A percentile compares a stretch with the other conserved stretches of the same genome.
These are phyloP conservation scores for Pisolithus microcarpus DNA, from an alignment of 768 basidiomycete genomes.

Conservation along the genomic window DNA sequence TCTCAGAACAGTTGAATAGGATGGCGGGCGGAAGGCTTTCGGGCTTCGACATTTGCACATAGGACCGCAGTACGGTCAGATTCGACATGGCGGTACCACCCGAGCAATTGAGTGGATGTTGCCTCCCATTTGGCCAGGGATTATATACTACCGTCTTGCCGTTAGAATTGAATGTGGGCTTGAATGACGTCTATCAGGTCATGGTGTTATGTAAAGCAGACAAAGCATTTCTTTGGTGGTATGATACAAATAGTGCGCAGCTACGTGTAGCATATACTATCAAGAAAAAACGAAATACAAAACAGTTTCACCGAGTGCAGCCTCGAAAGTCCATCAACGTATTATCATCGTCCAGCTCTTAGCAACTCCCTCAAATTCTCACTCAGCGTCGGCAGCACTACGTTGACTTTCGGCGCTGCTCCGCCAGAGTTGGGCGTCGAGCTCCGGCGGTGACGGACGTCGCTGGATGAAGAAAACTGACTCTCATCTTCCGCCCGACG, in stretches of 20 bases:
- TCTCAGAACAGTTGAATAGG: conserved; percentile 48
- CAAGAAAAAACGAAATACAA: conserved; percentile 7
- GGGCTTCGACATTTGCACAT: conserved; percentile 46
- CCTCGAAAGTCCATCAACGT: no score
- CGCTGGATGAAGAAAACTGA: conserved; percentile 13
- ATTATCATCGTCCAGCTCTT: conserved; percentile 33
- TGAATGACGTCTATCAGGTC: not conserved
- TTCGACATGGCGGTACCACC: conserved; percentile 24
- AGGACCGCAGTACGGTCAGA: conserved; percentile 53
- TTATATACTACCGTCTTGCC: not conserved
- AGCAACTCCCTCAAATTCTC: conserved; percentile 58
- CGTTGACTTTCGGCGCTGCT: conserved; percentile 15
- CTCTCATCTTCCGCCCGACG: conserved; percentile 37
- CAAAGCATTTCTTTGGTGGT: not conserved
- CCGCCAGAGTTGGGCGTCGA: conserved; percentile 2
- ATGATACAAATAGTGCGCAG: conserved; percentile 1
- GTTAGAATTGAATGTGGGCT: not conserved
- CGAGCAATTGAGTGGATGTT: not conserved
- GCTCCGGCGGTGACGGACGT: conserved; percentile 30
- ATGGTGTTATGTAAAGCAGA: not conserved
- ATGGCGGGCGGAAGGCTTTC: conserved; percentile 51
- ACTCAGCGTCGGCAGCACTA: conserved; percentile 45
- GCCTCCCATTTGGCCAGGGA: not conserved
- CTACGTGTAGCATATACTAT: conserved; percentile 9
- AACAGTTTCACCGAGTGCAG: not conserved